Percentiles rank a stretch among this genome's conserved stretches.
These are phyloP conservation scores for Kwoniella sp. DNA, from an alignment of 768 basidiomycete species.

Conservation along the genomic window DNA sequence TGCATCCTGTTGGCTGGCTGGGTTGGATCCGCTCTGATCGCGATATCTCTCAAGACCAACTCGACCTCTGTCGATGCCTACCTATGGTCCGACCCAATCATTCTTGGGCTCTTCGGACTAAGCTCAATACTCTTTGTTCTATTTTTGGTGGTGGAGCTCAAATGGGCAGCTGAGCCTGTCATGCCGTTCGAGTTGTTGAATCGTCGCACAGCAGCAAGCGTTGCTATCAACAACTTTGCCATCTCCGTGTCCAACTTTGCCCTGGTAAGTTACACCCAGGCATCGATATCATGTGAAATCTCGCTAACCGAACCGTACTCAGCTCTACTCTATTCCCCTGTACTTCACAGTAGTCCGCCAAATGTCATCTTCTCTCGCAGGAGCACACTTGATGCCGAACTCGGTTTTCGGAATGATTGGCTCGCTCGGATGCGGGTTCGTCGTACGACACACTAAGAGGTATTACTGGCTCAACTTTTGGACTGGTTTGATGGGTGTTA, in stretches of 20 bases:
- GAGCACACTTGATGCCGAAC: constrained; percentile 83
- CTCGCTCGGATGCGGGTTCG: constrained; percentile 88
- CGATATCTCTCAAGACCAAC: constrained; percentile 52
- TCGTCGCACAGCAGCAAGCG: constrained; percentile 76
- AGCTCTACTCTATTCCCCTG: constrained; percentile 83
- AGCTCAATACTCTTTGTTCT: constrained; percentile 63
- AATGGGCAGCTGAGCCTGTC: constrained; percentile 78
- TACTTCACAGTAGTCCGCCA: constrained; percentile 85
- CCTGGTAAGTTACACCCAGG: constrained; percentile 17
- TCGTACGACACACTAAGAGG: constrained; percentile 67
- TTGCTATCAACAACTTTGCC: constrained; percentile 75
- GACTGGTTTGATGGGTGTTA: constrained; percentile 58
- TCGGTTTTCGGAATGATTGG: constrained; percentile 79
- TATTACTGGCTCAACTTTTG: constrained; percentile 72
- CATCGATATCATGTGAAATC: too few species aligned
- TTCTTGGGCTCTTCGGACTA: constrained; percentile 65
- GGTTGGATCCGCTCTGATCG: constrained; percentile 49
- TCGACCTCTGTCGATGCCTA: constrained; percentile 67
- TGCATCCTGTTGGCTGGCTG: constrained; percentile 47
- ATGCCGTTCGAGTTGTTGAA: constrained; percentile 82
- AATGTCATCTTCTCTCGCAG: constrained; percentile 70
- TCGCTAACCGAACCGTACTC: background rate
- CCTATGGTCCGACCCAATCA: constrained; percentile 69
- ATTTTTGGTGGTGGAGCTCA: constrained; percentile 79
- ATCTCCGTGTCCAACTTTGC: constrained; percentile 50